Base-by-base conservation (phyloP, 208 protist species). In the Blastocrithidia nonstop region DNA sequence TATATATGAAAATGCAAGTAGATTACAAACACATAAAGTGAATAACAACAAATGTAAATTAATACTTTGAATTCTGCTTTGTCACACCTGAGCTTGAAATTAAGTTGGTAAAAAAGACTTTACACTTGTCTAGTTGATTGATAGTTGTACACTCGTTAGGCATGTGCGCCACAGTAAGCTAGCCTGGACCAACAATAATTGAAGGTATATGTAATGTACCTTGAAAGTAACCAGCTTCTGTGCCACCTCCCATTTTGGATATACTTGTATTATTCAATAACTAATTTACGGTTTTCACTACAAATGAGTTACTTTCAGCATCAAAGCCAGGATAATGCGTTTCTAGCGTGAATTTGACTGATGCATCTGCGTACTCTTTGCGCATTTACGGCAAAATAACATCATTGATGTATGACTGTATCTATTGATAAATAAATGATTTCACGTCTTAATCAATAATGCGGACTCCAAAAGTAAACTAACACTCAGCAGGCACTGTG, bases 171-270 rank as follows among this genome's bases (percentile, higher is more conserved):
- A n/a, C 74, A 15, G 55, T 31, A 24, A 50, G 48, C 25, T 60
- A 62, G 9, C 69, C 74, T 9, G 74, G 68, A 7, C 68, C 74
- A 27, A 65, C 54, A 7, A 75, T 54, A 19, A 75, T 51, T 3
- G 69, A 73, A 5, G 65, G 61, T 17, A 78, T 61, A n/a, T n/a
- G n/a, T 36, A 51, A 45, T 23, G 71, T 33, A 23, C 52, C 56
- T 16, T 78, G 61, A 38, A 76, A 84, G 45, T 73, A 66, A 13
- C 74, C 74, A n/a, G 44, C 63, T 41, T 84, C 74, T 0, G 58
- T 78, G 22, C 50, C 61, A 17, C 64, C 65, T 23, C 44, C 61
- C 0, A 57, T 64, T 36, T 49, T 54, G 19, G 54, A 29, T 20
- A 40, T 42, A 22, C 57, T 29, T 13, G 16, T 38, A 15, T 47